Percentiles rank a stretch among this genome's conserved stretches.
Evolutionary conservation across 176 grass and related monocot species (phyloP).

Genomic region (Oryza glaberrima): DNA sequence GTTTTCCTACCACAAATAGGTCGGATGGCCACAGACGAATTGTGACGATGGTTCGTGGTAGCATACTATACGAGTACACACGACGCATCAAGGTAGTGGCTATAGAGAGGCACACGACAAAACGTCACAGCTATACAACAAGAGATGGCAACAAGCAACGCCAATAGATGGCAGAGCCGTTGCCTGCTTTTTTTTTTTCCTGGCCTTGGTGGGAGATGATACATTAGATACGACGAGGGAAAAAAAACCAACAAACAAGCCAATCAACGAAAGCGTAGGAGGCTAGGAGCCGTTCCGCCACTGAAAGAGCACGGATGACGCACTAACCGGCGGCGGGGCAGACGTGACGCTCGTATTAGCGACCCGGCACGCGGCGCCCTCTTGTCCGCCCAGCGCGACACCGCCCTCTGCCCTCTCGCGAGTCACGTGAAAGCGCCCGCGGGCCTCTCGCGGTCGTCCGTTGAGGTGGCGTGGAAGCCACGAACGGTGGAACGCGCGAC

Average conservation of each 20-base stretch:
- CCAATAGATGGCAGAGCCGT: background rate
- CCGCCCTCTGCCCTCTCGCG: background rate
- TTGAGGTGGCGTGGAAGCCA: slow-evolving; percentile 34
- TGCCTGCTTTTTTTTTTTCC: background rate
- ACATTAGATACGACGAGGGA: background rate
- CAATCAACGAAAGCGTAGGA: background rate
- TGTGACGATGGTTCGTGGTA: too few relatives aligned
- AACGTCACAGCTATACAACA: background rate
- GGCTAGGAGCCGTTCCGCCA: background rate
- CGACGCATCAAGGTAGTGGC: background rate
- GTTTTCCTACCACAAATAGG: background rate
- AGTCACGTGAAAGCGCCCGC: slow-evolving; percentile 33
- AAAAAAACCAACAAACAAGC: background rate
- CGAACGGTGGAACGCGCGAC: background rate
- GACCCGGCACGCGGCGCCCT: background rate
- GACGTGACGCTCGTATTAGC: too few relatives aligned
- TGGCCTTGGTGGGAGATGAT: background rate
- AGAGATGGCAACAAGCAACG: background rate
- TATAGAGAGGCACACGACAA: background rate
- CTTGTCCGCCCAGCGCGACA: slow-evolving; percentile 11
- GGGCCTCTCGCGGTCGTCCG: background rate
- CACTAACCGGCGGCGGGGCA: background rate
- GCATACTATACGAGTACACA: background rate
- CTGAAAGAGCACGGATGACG: background rate
- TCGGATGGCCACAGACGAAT: background rate